Percentiles rank a stretch among this genome's conserved stretches.
Conservation (phyloP, 2,329 filamentous ascomycete species). For the Fonsecaea pedrosoi region DNA sequence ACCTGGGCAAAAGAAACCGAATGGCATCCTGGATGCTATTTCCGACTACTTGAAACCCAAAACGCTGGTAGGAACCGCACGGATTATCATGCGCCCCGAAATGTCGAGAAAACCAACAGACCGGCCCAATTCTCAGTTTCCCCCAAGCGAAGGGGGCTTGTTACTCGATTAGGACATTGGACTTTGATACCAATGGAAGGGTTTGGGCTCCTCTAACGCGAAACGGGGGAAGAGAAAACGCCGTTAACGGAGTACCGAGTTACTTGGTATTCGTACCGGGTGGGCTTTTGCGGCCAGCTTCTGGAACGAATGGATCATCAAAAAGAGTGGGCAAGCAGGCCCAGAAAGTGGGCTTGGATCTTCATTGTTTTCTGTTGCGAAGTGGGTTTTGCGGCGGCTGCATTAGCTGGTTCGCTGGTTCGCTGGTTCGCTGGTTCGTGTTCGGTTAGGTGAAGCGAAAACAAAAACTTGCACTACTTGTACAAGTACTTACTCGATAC, state of each 20-base stretch:
- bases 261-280: no score
- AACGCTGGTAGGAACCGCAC: no score
- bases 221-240: no score
- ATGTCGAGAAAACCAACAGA: not conserved
- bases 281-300: not conserved
- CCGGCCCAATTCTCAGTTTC: not conserved
- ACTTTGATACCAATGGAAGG: no score
- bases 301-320: constrained; percentile 29
- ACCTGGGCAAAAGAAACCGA: not conserved
- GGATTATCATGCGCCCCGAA: not conserved
- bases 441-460: constrained; percentile 22
- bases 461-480: not conserved
- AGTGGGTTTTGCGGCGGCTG: constrained; percentile 2
- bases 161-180: not conserved
- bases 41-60: not conserved
- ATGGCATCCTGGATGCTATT: not conserved
- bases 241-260: no score
- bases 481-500: no score
- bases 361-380: constrained; percentile 10
- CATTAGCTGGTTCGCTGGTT: constrained; percentile 14
- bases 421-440: constrained; percentile 15
- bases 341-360: constrained; percentile 20
- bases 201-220: no score
- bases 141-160: not conserved
- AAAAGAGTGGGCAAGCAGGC: not conserved